Conservation (phyloP, 768 basidiomycete species). For the Leucocoprinus leucothites region DNA sequence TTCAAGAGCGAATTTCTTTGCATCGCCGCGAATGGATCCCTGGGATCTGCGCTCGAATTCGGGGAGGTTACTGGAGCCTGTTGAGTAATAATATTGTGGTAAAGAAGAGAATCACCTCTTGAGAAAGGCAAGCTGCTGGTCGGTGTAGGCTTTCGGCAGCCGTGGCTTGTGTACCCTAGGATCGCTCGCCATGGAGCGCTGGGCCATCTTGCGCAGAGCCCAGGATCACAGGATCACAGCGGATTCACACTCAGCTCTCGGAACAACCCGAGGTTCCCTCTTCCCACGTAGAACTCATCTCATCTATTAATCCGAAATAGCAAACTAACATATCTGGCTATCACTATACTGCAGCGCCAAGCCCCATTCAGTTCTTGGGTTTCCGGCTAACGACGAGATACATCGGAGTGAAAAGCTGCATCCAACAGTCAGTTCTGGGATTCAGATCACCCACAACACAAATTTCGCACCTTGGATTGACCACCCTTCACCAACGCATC, state of each 20-base stretch:
- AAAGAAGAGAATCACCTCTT: conserved; percentile 33
- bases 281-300: conserved; percentile 7
- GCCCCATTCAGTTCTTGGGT: conserved; percentile 39
- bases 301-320: conserved; percentile 8
- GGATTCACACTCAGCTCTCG: conserved; percentile 8
- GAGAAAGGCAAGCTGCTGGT: conserved; percentile 59
- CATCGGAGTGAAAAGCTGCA: conserved; percentile 86
- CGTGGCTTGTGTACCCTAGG: conserved; percentile 65
- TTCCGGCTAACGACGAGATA: conserved; percentile 66
- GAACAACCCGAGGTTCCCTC: conserved; percentile 10
- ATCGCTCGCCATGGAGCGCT: conserved; percentile 43
- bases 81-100: neutral
- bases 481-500: conserved; percentile 82
- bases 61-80: conserved; percentile 34
- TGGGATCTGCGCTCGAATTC: conserved; percentile 61
- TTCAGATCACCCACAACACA: conserved; percentile 20
- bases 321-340: conserved; percentile 11
- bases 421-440: conserved; percentile 14
- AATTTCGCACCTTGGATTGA: conserved; percentile 61
- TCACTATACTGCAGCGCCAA: conserved; percentile 14
- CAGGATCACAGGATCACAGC: conserved; percentile 15
- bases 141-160: conserved; percentile 62
- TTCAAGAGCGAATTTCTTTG: conserved; percentile 66
- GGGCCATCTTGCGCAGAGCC: conserved; percentile 21
- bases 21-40: conserved; percentile 61